Base-by-base conservation (phyloP, 2,329 filamentous ascomycete species). In the Pyricularia sp. region DNA sequence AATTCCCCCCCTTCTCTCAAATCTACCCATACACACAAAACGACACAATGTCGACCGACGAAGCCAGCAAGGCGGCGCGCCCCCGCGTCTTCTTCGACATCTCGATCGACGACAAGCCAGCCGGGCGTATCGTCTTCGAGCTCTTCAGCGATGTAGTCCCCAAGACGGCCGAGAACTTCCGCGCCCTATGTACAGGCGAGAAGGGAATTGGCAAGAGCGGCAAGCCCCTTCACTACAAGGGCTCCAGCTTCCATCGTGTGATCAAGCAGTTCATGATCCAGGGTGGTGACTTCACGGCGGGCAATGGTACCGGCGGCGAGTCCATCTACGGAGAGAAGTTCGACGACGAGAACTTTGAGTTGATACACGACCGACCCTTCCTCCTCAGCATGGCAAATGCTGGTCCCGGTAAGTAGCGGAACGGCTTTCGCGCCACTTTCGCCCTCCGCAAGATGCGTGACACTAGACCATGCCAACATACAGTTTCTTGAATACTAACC, bases 201-300 rank as follows among this genome's bases (percentile, higher is more conserved):
- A 97, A 96, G 79, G 93, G 93, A 67, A 71, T 83, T 28, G 90
- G 91, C 70, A 90, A 90, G 74, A 78, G 84, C 33, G 93, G 92
- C 75, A 93, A 93, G 78, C 89, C 88, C 60, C 84, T 99, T 64
- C 89, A 91, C 81, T 99, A 91, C 85, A 97, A 97, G 82, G 89
- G 91, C 70, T 96, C 90, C 67, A 81, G 80, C 71, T 97, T 99
- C 82, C 93, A 99, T 81, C 90, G 93, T 63, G 90, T 99, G 69
- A 99, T 99, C 81, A 97, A 97, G 82, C 85, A 90, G 72, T 99
- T 99, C 79, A 97, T 99, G 93, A 94, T 97, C 73, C 90, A 97
- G 80, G 93, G 94, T 73, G 93, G 94, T 77, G 94, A 97, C 77
- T 99, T 99, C 76, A 99, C 93, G 62, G 88, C 86, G 65, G 91